phyloP scores from a whole-genome alignment of 352 stramenopile species.

The Phytophthora sp. region DNA sequence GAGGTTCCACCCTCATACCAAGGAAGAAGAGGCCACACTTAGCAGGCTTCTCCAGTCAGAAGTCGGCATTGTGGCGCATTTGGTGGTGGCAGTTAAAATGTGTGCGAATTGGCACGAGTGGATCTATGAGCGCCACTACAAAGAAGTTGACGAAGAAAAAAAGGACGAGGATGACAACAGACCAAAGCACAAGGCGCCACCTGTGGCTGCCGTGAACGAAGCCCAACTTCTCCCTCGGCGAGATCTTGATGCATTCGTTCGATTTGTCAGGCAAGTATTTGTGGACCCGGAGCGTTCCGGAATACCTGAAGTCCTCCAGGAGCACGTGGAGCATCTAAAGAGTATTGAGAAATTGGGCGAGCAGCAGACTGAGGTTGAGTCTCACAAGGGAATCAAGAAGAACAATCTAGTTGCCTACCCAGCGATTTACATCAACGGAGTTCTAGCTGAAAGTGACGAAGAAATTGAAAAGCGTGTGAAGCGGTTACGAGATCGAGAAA shows the following conservation, averaged over 20 bases:
- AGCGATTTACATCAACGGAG: constrained; percentile 54
- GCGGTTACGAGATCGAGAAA: constrained; percentile 22
- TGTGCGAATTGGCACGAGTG: constrained; percentile 84
- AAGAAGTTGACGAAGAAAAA: constrained; percentile 20
- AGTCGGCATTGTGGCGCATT: constrained; percentile 61
- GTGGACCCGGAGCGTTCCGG: constrained; percentile 36
- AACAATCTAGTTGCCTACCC: constrained; percentile 56
- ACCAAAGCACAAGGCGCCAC: constrained; percentile 6
- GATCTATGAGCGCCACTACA: constrained; percentile 60
- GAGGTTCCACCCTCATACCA: constrained; percentile 19
- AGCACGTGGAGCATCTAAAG: constrained; percentile 56
- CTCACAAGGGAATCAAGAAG: constrained; percentile 20
- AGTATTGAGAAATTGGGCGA: constrained; percentile 20
- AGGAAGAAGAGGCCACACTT: constrained; percentile 27
- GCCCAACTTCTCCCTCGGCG: constrained; percentile 40
- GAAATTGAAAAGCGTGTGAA: constrained; percentile 63
- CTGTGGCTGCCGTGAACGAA: constrained; percentile 11
- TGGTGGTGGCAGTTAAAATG: constrained; percentile 72
- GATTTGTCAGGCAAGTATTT: constrained; percentile 58
- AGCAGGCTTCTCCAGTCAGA: constrained; percentile 50
- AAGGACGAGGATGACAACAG: constrained; percentile 12
- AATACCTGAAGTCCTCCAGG: constrained; percentile 47
- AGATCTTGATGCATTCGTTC: constrained; percentile 55
- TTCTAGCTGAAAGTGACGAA: constrained; percentile 52
- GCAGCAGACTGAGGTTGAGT: not conserved